These are phyloP conservation scores for Hypoxylon sp. DNA, from an alignment of 2,329 filamentous ascomycete genomes.

Conservation along the genomic window DNA sequence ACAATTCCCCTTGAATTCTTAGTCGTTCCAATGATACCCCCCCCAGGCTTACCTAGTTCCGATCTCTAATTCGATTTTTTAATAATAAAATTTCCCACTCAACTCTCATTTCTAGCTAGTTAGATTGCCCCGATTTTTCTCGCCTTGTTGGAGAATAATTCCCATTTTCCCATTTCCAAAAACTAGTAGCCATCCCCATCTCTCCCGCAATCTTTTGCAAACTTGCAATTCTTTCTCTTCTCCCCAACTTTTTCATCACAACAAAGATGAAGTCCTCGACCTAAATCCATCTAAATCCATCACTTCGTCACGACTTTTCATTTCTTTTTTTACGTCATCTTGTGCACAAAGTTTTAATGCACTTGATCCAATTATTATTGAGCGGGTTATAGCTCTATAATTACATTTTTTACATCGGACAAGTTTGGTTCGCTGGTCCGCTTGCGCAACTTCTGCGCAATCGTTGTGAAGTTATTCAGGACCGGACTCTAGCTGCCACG, in stretches of 20 bases:
- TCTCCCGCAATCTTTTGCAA: conserved; percentile 54
- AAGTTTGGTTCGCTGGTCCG: conserved; percentile 35
- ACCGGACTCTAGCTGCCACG: conserved; percentile 44
- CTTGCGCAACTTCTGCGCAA: conserved; percentile 39
- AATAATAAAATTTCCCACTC: conserved; percentile 59
- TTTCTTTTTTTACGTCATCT: conserved; percentile 50
- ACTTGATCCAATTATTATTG: conserved; percentile 44
- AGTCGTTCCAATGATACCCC: conserved; percentile 47
- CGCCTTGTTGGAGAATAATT: conserved; percentile 63
- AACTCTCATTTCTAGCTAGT: conserved; percentile 55
- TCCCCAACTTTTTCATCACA: conserved; percentile 48
- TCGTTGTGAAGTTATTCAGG: conserved; percentile 54
- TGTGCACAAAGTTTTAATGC: conserved; percentile 49
- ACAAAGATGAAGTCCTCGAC: conserved; percentile 53
- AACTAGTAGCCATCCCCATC: conserved; percentile 68
- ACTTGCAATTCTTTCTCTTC: conserved; percentile 51
- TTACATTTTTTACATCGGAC: conserved; percentile 35
- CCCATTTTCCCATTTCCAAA: conserved; percentile 58
- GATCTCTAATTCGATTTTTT: conserved; percentile 57
- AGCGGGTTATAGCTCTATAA: conserved; percentile 18
- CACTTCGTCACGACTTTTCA: conserved; percentile 53
- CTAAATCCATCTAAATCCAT: conserved; percentile 57
- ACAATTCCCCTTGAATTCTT: conserved; percentile 45
- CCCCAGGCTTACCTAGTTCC: conserved; percentile 53
- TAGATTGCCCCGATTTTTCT: conserved; percentile 64